Percentiles rank a stretch among this genome's conserved stretches.
Conservation (phyloP, 352 stramenopile species). For the Phytopythium helicoides region DNA sequence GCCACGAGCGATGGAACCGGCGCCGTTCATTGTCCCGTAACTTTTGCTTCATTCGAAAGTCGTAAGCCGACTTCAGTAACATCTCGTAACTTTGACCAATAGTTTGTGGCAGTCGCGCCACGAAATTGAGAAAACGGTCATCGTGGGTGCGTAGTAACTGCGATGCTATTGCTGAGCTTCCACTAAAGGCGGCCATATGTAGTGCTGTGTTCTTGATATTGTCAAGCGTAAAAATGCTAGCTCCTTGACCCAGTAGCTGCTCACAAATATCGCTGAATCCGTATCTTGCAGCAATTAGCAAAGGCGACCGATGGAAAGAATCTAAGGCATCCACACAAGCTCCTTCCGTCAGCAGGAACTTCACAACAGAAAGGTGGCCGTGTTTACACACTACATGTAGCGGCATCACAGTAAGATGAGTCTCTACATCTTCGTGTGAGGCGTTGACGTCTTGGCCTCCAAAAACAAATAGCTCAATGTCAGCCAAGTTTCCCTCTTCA, state of each 20-base stretch:
- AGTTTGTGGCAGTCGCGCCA: slow-evolving; percentile 32
- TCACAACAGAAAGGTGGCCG: slow-evolving; percentile 35
- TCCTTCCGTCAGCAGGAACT: slow-evolving; percentile 45
- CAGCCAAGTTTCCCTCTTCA: slow-evolving; percentile 31
- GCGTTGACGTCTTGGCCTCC: slow-evolving; percentile 61
- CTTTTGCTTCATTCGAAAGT: slow-evolving; percentile 51
- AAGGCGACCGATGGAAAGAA: slow-evolving; percentile 48
- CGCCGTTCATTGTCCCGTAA: slow-evolving; percentile 61
- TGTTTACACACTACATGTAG: slow-evolving; percentile 57
- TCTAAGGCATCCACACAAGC: slow-evolving; percentile 45
- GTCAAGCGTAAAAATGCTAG: slow-evolving; percentile 47
- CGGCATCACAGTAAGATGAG: slow-evolving; percentile 34
- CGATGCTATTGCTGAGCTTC: slow-evolving; percentile 31
- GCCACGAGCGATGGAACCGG: slow-evolving; percentile 62
- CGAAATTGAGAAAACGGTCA: slow-evolving; percentile 41
- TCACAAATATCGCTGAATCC: slow-evolving; percentile 47
- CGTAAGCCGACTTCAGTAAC: slow-evolving; percentile 39
- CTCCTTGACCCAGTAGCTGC: slow-evolving; percentile 37
- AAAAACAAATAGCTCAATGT: slow-evolving; percentile 66
- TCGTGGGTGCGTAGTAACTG: slow-evolving; percentile 49
- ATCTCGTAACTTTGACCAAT: slow-evolving; percentile 27
- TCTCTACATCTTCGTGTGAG: slow-evolving; percentile 27
- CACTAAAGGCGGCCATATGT: slow-evolving; percentile 64
- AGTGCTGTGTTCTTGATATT: slow-evolving; percentile 66
- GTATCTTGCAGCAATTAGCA: slow-evolving; percentile 58